These are phyloP conservation scores for Naganishia albida DNA, from an alignment of 1,284 basidiomycete species.

Conservation along the genomic window DNA sequence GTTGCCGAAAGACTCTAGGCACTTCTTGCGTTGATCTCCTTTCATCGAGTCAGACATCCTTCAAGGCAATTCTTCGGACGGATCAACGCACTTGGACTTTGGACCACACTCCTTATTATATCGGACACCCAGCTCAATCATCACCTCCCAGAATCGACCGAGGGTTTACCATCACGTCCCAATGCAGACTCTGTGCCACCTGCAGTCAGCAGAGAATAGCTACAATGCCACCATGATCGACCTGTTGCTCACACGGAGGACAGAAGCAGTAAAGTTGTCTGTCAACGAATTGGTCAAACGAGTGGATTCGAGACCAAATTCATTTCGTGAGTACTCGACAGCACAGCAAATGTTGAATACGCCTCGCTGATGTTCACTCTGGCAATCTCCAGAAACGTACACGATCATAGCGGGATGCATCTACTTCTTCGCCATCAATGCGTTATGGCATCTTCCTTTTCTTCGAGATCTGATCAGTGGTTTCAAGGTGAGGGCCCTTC, in stretches of 20 bases:
- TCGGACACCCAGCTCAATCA: no score
- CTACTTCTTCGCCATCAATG: conserved; percentile 47
- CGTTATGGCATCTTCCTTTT: conserved; percentile 51
- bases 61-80: no score
- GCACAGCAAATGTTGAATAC: not conserved
- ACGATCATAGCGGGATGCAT: conserved; percentile 51
- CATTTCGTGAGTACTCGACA: conserved; percentile 42
- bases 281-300: conserved; percentile 29
- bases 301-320: conserved; percentile 41
- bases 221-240: not conserved
- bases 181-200: no score
- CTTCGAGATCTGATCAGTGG: conserved; percentile 48
- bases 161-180: no score
- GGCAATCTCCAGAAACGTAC: conserved; percentile 42
- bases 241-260: no score
- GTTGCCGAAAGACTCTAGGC: no score
- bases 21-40: no score
- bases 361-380: not conserved
- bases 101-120: no score
- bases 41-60: no score
- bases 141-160: no score
- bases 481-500: conserved; percentile 42
- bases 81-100: no score
- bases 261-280: not conserved
- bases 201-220: no score